Evolutionary conservation across 805 yeast species (phyloP).

Genomic region (Clavispora santaluciae): DNA sequence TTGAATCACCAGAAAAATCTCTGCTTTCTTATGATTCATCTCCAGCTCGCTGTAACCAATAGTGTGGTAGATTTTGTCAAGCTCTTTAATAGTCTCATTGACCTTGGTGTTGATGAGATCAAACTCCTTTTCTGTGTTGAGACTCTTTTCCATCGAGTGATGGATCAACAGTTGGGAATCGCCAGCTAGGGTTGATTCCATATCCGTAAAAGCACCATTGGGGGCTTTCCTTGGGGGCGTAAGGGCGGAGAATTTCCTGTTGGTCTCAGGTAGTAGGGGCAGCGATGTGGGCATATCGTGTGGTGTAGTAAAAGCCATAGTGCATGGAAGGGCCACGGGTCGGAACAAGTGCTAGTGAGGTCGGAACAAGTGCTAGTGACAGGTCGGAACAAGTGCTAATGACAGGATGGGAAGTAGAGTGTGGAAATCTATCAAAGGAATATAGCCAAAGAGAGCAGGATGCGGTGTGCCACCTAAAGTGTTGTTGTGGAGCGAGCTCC

Average conservation of each 20-base stretch:
- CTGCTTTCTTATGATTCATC: constrained; percentile 43
- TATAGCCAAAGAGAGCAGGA: too few relatives aligned
- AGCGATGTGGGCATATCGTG: background rate
- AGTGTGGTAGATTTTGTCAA: constrained; percentile 44
- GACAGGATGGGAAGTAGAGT: too few relatives aligned
- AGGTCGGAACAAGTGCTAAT: too few relatives aligned
- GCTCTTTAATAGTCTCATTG: constrained; percentile 33
- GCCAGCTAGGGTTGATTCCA: constrained; percentile 2
- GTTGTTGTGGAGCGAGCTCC: constrained; percentile 1
- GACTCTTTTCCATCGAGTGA: background rate
- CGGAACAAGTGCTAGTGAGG: too few relatives aligned
- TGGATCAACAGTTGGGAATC: constrained; percentile 1
- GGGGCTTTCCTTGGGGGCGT: constrained; percentile 1
- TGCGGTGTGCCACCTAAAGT: background rate
- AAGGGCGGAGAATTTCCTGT: background rate
- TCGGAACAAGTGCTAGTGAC: too few relatives aligned
- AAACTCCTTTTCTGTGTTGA: constrained; percentile 16
- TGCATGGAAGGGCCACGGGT: background rate
- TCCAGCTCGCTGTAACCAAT: constrained; percentile 55
- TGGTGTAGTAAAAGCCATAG: background rate
- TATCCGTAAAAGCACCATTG: background rate
- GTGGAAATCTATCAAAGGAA: too few relatives aligned
- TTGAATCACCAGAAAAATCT: constrained; percentile 46
- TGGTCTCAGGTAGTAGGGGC: background rate
- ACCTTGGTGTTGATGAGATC: constrained; percentile 31